phyloP scores from a whole-genome alignment of 2,329 filamentous ascomycete genomes.

The Ambrosiella cleistominuta region DNA sequence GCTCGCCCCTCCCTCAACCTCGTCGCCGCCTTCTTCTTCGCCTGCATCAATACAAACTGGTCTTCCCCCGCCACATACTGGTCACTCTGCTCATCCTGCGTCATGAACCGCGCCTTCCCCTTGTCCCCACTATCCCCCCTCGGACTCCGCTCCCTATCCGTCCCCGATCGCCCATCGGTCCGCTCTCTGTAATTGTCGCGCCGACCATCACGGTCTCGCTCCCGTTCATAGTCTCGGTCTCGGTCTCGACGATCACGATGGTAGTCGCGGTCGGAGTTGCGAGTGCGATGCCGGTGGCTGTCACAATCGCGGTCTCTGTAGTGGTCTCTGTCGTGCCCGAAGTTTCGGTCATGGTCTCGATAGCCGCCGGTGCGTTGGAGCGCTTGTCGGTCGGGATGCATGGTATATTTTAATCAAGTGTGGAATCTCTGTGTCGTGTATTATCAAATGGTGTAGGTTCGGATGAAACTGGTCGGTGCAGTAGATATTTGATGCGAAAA shows the following conservation, averaged over 20 bases:
- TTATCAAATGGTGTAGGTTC: not conserved
- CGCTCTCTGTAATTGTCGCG: not conserved
- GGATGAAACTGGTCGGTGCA: not conserved
- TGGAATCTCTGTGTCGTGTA: not conserved
- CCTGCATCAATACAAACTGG: constrained; percentile 85
- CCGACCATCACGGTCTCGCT: constrained; percentile 32
- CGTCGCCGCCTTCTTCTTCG: constrained; percentile 95
- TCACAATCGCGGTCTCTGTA: constrained; percentile 2
- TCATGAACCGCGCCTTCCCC: constrained; percentile 32
- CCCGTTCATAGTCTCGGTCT: constrained; percentile 34
- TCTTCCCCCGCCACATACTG: constrained; percentile 90
- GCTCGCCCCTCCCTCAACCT: constrained; percentile 81
- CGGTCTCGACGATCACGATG: constrained; percentile 22
- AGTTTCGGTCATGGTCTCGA: not conserved
- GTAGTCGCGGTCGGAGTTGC: not conserved
- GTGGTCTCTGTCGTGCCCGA: not conserved
- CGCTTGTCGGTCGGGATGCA: constrained; percentile 38
- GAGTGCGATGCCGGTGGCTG: not conserved
- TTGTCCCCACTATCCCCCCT: constrained; percentile 16
- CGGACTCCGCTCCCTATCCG: not conserved
- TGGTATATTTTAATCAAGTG: constrained; percentile 17
- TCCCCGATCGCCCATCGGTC: constrained; percentile 18
- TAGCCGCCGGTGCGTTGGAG: constrained; percentile 25
- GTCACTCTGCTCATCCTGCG: constrained; percentile 59
- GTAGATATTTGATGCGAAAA: not conserved